phyloP scores from a whole-genome alignment of 2,329 filamentous ascomycete genomes.

The Pezicula neosporulosa region DNA sequence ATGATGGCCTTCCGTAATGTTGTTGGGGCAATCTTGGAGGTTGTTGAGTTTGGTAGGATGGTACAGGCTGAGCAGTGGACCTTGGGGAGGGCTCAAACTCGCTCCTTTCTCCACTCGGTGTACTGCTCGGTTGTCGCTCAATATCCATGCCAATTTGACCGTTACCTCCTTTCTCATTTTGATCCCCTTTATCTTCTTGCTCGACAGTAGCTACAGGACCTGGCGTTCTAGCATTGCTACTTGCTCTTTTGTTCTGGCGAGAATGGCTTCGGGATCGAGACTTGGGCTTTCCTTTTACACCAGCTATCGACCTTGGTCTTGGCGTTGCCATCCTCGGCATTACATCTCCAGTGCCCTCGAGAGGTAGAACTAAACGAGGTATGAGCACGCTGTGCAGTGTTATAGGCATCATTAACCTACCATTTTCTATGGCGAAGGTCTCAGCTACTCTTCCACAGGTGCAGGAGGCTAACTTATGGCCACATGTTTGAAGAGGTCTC shows the following conservation, averaged over 20 bases:
- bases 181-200: neutral
- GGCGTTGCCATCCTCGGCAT: neutral
- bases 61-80: too few relatives aligned
- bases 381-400: neutral
- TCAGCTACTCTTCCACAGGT: conserved; percentile 9
- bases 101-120: too few relatives aligned
- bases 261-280: neutral
- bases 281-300: neutral
- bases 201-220: neutral
- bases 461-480: conserved; percentile 20
- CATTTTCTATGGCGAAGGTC: neutral
- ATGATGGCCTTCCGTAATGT: neutral
- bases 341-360: neutral
- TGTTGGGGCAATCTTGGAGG: neutral
- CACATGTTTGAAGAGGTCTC: conserved; percentile 23
- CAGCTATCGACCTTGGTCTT: neutral
- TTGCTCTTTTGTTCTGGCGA: neutral
- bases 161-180: neutral
- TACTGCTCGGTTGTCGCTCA: too few relatives aligned
- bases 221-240: neutral
- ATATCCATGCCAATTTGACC: too few relatives aligned
- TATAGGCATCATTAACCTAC: neutral
- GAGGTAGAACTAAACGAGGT: neutral
- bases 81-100: too few relatives aligned
- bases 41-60: too few relatives aligned